Conservation (phyloP, 768 basidiomycete genomes). For the Strobilomyces dryophilus region DNA sequence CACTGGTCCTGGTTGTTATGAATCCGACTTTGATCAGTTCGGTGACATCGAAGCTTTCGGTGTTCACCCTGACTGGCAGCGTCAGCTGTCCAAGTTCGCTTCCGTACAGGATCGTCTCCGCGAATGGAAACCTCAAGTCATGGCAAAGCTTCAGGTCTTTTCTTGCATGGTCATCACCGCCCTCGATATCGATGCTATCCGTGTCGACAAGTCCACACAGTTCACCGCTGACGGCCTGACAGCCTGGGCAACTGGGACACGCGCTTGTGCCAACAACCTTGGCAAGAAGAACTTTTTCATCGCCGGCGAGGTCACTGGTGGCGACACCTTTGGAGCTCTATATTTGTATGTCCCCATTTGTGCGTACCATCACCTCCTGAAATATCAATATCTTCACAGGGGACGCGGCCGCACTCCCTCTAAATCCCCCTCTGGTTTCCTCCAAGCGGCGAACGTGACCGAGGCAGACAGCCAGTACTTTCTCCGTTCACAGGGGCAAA, state of each 20-base stretch:
- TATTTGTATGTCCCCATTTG: conserved; percentile 60
- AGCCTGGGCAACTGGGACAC: conserved; percentile 68
- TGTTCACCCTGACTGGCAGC: conserved; percentile 92
- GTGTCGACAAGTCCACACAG: conserved; percentile 93
- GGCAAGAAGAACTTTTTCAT: conserved; percentile 90
- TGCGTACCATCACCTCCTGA: neutral
- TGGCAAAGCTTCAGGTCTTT: conserved; percentile 72
- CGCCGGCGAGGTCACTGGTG: conserved; percentile 91
- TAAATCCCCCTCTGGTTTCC: conserved; percentile 64
- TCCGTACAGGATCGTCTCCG: conserved; percentile 95
- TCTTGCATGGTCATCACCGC: conserved; percentile 85
- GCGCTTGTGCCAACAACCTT: conserved; percentile 64
- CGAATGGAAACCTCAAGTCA: conserved; percentile 82
- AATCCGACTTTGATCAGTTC: conserved; percentile 90
- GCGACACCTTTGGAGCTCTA: conserved; percentile 82
- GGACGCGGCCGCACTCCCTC: conserved; percentile 85
- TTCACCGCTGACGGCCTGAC: conserved; percentile 80
- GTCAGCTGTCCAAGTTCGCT: conserved; percentile 92
- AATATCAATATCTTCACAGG: conserved; percentile 43
- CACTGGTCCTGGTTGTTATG: conserved; percentile 65
- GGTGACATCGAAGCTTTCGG: conserved; percentile 98
- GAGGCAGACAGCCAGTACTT: conserved; percentile 67
- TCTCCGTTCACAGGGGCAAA: conserved; percentile 58
- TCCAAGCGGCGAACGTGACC: conserved; percentile 64
- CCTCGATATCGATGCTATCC: conserved; percentile 90